Percentiles rank a stretch among this genome's conserved stretches.
phyloP scores from a whole-genome alignment of 352 stramenopile genomes.

The Phytophthora rubi region DNA sequence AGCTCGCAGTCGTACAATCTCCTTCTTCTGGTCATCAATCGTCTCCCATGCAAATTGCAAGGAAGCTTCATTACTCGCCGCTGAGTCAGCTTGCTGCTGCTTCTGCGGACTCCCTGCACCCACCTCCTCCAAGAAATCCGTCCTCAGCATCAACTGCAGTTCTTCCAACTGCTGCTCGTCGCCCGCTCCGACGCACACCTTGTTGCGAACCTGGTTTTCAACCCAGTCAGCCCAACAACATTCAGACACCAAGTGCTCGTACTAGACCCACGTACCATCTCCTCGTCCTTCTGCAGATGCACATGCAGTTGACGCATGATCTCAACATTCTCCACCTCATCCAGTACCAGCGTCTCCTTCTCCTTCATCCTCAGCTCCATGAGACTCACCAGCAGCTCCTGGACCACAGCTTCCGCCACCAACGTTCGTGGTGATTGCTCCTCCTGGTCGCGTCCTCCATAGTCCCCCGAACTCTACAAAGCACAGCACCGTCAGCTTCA shows the following conservation, averaged over 20 bases:
- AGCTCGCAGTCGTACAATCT: slow-evolving; percentile 64
- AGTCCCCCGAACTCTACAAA: slow-evolving; percentile 18
- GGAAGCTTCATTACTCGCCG: slow-evolving; percentile 58
- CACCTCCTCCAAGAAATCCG: slow-evolving; percentile 63
- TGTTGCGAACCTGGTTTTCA: slow-evolving; percentile 39
- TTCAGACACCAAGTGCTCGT: background rate
- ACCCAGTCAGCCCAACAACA: slow-evolving; percentile 17
- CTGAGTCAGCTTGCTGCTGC: slow-evolving; percentile 32
- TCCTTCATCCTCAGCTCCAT: slow-evolving; percentile 60
- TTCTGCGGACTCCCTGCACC: slow-evolving; percentile 38
- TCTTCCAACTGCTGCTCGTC: slow-evolving; percentile 63
- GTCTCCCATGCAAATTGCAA: slow-evolving; percentile 83
- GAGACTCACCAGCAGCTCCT: slow-evolving; percentile 68
- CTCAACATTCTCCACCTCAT: slow-evolving; percentile 67
- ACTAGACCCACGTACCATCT: slow-evolving; percentile 35
- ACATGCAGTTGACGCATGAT: slow-evolving; percentile 54
- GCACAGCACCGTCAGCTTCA: slow-evolving; percentile 3
- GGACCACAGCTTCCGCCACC: slow-evolving; percentile 71
- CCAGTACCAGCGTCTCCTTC: slow-evolving; percentile 58
- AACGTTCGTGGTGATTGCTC: slow-evolving; percentile 45
- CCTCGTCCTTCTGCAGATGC: slow-evolving; percentile 56
- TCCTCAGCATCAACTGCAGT: slow-evolving; percentile 55
- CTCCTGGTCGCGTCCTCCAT: slow-evolving; percentile 17
- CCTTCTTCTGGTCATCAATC: slow-evolving; percentile 75
- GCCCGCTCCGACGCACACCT: slow-evolving; percentile 52